These are phyloP conservation scores for Amyloporia xantha DNA, from an alignment of 768 basidiomycete genomes.

Conservation along the genomic window DNA sequence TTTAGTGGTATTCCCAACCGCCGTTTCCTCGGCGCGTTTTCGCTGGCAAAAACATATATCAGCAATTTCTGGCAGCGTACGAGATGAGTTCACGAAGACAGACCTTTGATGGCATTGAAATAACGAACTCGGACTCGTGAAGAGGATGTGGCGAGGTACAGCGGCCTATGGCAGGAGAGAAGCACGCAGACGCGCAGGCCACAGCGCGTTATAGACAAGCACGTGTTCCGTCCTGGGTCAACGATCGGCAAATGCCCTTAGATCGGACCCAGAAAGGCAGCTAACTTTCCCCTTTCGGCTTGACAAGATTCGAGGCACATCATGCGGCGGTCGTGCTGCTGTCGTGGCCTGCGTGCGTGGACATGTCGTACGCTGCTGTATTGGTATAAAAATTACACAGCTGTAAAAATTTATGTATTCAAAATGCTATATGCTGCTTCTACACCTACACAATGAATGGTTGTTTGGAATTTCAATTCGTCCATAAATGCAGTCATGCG, in stretches of 20 bases:
- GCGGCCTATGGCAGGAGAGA: not conserved
- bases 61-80: not conserved
- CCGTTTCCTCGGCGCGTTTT: constrained; percentile 38
- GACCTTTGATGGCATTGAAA: constrained; percentile 21
- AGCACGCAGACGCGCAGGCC: not conserved
- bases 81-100: not conserved
- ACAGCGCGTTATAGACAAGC: not conserved
- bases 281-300: not conserved
- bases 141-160: not conserved
- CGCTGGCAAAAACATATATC: constrained; percentile 32
- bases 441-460: too few relatives aligned
- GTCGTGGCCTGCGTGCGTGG: too few relatives aligned
- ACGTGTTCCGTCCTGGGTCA: not conserved
- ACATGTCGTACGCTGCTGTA: too few relatives aligned
- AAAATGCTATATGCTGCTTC: too few relatives aligned
- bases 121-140: not conserved
- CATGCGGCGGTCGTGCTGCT: too few relatives aligned
- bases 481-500: too few relatives aligned
- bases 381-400: too few relatives aligned
- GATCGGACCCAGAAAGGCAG: not conserved
- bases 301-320: not conserved
- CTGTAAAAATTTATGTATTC: too few relatives aligned
- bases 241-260: not conserved
- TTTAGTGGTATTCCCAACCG: constrained; percentile 3
- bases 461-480: too few relatives aligned